These are phyloP conservation scores for Lumnitzera littorea DNA, from an alignment of 345 rosid genomes.

Conservation along the genomic window DNA sequence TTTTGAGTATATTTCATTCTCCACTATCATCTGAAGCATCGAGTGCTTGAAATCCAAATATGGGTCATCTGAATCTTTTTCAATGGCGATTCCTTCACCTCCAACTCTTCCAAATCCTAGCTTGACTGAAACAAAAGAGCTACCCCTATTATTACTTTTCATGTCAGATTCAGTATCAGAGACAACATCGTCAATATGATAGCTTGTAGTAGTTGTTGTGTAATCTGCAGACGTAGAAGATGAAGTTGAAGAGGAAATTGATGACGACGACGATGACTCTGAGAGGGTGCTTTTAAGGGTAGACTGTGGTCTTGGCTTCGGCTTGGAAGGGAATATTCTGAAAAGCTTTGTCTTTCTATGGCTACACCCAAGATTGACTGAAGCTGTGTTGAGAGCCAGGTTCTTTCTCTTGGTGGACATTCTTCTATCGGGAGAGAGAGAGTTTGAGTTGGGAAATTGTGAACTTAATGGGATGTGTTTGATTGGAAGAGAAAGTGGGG, in stretches of 20 bases:
- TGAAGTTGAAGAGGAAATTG: not conserved
- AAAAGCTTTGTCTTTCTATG: constrained; percentile 6
- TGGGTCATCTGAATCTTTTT: constrained; percentile 13
- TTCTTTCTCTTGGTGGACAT: not conserved
- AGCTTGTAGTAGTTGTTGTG: not conserved
- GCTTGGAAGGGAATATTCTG: not conserved
- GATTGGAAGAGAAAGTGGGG: not conserved
- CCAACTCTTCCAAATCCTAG: constrained; percentile 1
- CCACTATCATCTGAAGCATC: constrained; percentile 13
- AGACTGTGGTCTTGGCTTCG: not conserved
- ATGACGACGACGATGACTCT: not conserved
- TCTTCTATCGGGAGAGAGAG: not conserved
- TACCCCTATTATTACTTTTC: not conserved
- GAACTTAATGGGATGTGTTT: not conserved
- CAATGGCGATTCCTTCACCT: constrained; percentile 12
- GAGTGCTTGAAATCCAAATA: constrained; percentile 11
- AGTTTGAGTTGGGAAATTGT: not conserved
- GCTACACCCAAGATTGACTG: constrained; percentile 1
- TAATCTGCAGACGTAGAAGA: no score
- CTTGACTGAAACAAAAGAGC: not conserved
- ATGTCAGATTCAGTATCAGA: not conserved
- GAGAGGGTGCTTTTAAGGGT: not conserved
- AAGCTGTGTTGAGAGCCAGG: not conserved
- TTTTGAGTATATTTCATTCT: constrained; percentile 11
- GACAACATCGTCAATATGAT: not conserved